Conservation (phyloP, 2,329 filamentous ascomycete genomes). For the Amesomyces nigricolor region DNA sequence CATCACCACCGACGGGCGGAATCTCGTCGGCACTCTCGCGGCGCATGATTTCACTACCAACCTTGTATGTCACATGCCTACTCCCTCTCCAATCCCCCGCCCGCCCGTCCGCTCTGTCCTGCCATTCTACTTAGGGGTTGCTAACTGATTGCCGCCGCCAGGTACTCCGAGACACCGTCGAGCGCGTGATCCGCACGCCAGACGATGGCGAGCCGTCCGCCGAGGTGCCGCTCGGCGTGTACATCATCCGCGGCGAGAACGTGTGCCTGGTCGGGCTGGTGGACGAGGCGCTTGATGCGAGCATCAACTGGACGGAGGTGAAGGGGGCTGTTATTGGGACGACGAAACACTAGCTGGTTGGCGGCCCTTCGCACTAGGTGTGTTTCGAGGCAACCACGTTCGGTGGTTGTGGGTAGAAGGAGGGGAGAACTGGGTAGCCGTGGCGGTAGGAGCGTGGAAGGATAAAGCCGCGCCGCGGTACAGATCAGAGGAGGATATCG, state of each 20-base stretch:
- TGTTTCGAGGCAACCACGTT: too few relatives aligned
- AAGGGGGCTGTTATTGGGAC: slow-evolving; percentile 76
- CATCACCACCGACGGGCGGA: slow-evolving; percentile 87
- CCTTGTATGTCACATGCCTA: slow-evolving; percentile 46
- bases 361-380: not conserved
- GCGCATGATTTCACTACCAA: slow-evolving; percentile 91
- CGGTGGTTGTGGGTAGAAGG: too few relatives aligned
- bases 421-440: not conserved
- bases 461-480: too few relatives aligned
- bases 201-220: slow-evolving; percentile 79
- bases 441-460: too few relatives aligned
- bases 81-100: not conserved
- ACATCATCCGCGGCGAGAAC: slow-evolving; percentile 90
- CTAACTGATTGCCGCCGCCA: slow-evolving; percentile 26
- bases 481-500: too few relatives aligned
- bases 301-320: slow-evolving; percentile 90
- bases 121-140: too few relatives aligned
- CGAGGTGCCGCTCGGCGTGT: slow-evolving; percentile 78
- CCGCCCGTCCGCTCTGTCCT: not conserved
- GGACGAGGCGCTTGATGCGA: slow-evolving; percentile 80
- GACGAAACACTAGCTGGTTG: slow-evolving; percentile 62
- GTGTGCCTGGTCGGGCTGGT: slow-evolving; percentile 86
- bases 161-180: slow-evolving; percentile 76
- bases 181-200: slow-evolving; percentile 80
- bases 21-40: slow-evolving; percentile 73